phyloP scores from a whole-genome alignment of 1,284 basidiomycete genomes.

The Austropuccinia psidii region DNA sequence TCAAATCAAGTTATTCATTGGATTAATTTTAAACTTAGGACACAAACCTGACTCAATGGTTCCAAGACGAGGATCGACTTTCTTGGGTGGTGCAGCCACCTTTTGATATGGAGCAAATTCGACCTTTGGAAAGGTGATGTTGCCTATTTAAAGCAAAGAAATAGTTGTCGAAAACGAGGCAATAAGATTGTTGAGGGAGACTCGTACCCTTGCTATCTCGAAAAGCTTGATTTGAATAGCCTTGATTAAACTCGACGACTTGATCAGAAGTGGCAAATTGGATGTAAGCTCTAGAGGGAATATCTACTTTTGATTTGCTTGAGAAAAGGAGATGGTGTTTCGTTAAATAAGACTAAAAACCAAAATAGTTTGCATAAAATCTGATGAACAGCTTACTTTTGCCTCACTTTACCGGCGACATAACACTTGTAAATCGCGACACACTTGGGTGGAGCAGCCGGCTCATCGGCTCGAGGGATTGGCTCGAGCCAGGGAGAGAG shows the following conservation, averaged over 20 bases:
- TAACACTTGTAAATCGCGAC: conserved; percentile 4
- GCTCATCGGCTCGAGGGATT: conserved; percentile 62
- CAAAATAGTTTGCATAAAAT: neutral
- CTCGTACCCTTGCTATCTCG: conserved; percentile 62
- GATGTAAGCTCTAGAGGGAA: conserved; percentile 61
- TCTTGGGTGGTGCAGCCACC: conserved; percentile 64
- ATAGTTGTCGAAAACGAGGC: neutral
- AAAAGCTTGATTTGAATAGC: conserved; percentile 86
- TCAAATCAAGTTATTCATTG: conserved; percentile 47
- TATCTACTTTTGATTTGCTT: conserved; percentile 27
- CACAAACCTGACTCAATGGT: conserved; percentile 66
- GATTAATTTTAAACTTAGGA: conserved; percentile 31
- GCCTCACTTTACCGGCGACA: conserved; percentile 39
- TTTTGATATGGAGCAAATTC: conserved; percentile 93
- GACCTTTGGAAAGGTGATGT: conserved; percentile 76
- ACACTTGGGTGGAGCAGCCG: conserved; percentile 61
- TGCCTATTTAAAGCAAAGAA: conserved; percentile 52
- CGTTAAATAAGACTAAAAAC: neutral
- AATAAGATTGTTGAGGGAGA: neutral
- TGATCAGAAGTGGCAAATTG: conserved; percentile 69
- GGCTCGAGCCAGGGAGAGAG: conserved; percentile 74
- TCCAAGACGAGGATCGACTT: conserved; percentile 60
- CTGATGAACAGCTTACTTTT: conserved; percentile 21
- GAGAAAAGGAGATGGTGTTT: neutral
- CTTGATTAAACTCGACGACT: conserved; percentile 67